A percentile compares a stretch with the other conserved stretches of the same genome.
Conservation (phyloP, 805 yeast species). For the Blastobotrys parvus region DNA sequence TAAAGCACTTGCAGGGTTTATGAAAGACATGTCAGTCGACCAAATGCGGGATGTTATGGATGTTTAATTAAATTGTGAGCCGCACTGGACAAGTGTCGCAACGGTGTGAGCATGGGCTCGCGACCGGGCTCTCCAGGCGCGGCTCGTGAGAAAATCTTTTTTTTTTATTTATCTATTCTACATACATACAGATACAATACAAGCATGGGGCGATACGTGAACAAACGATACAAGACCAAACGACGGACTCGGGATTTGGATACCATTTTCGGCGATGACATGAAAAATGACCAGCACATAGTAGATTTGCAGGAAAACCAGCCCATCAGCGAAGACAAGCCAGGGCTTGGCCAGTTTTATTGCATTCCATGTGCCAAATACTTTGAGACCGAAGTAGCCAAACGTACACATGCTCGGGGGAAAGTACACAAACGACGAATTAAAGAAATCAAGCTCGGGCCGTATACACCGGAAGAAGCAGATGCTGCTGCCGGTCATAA, state of each 20-base stretch:
- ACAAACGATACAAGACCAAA: constrained; percentile 72
- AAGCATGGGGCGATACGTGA: constrained; percentile 79
- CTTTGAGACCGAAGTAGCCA: constrained; percentile 68
- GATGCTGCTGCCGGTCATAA: constrained; percentile 85
- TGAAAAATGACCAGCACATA: constrained; percentile 57
- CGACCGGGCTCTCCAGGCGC: no score
- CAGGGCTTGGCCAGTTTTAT: constrained; percentile 92
- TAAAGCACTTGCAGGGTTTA: no score
- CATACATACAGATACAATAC: background rate
- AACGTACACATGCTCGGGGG: constrained; percentile 61
- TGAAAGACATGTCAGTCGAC: no score
- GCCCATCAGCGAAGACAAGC: constrained; percentile 78
- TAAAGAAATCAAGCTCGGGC: constrained; percentile 63
- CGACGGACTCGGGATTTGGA: constrained; percentile 54
- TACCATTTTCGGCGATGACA: constrained; percentile 61
- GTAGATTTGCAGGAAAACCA: constrained; percentile 58
- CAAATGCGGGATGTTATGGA: no score
- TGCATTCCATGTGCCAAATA: constrained; percentile 93
- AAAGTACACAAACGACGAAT: constrained; percentile 85
- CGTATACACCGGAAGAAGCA: constrained; percentile 81
- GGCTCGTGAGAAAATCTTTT: no score
- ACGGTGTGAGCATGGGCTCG: no score
- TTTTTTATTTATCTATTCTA: no score
- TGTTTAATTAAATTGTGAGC: no score
- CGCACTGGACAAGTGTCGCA: no score